Evolutionary conservation across 495 filamentous ascomycete genomes (phyloP), one percentile per base, ranked within the genome.

Genomic region (Annulohypoxylon bovei): DNA sequence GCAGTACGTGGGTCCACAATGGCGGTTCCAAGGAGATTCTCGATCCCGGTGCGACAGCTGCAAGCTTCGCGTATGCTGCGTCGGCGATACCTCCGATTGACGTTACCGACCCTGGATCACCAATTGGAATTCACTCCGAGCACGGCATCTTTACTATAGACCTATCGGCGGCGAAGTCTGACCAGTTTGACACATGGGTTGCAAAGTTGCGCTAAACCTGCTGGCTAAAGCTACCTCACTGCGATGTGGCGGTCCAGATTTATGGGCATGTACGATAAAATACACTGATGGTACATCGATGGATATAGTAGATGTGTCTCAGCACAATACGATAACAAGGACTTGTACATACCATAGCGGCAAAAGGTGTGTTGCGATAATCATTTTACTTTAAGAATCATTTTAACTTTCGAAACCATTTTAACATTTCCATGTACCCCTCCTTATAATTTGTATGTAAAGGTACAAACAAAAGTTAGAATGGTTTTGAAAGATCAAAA

Each of bases 121-220:
- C 77, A 18, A 77, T 84, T 44, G 65, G 77, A 55, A 82, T 84
- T 58, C 81, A 83, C 67, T 76, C 79, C 16, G 72, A 75, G 20
- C 68, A 74, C 44, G 78, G 75, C 8, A 80, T 75, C 66, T 84
- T 75, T 64, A 68, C 59, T 0, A 56, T 77, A 20, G 80, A 84
- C 65, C 64, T 84, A 23, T 75, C 76, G 11, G 71, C 72, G 22
- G 77, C 78, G 18, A 75, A 80, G 70, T 77, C 80, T 16, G 75
- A 77, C 33, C 70, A 83, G 59, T 84, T 83, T 61, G 64, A 44
- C 20, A 66, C 73, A 9, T 70, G 76, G 23, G 76, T 81, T 27
- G 58, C 71, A 32, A 70, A 75, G 64, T 49, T 75, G 37, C 61
- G 22, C 2, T 65, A 30, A 39, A 18, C 40, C 2, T 1, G 11